Evolutionary conservation across 768 basidiomycete genomes (phyloP), one percentile per base, ranked within the genome.

Genomic region (Termitomyces sp.): DNA sequence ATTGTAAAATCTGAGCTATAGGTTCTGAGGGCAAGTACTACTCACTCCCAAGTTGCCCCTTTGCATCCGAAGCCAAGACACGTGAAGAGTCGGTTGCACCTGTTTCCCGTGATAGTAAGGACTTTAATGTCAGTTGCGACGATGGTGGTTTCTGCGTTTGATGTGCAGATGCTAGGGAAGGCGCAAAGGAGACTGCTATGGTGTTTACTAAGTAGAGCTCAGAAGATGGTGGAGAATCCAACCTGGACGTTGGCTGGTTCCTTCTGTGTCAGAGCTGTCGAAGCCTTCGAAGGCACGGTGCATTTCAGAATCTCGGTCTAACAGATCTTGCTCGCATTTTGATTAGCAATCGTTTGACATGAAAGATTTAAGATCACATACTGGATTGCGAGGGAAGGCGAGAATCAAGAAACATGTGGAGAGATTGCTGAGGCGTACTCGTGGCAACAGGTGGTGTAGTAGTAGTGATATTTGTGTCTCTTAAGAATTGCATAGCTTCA

Each of bases 281-380:
- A 83, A 65, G 22, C 75, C 81, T 30, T 79, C 75, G 64, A 90
- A 80, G 10, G 76, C 82, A 53, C 79, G 77, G 54, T 83, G 84
- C 88, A 90, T 89, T 63, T 86, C 86, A 2, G 86, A 85, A 63
- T 90, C 84, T 55, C 81, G 78, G 22, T 88, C 86, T 56, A 89
- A 68, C 16, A 88, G 73, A 71, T 89, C 87, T 89, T 58, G 46
- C 10, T 13, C 5, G 18, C n/a, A 36, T 56, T 56, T 64, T 55
- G n/a, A 41, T 59, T 11, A 68, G 56, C 35, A 46, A n/a, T 18
- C 7, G 58, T 26, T 44, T 44, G 52, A 7, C 20, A 36, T 11
- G 11, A 26, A 33, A 41, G 16, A 43, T 33, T 16, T 16, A 20
- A 26, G 13, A 52, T 14, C 16, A 58, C 49, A 70, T 65, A 87